Percentiles rank a stretch among this genome's conserved stretches.
Evolutionary conservation across 2,329 filamentous ascomycete species (phyloP).

Genomic region (Blastomyces parvus): DNA sequence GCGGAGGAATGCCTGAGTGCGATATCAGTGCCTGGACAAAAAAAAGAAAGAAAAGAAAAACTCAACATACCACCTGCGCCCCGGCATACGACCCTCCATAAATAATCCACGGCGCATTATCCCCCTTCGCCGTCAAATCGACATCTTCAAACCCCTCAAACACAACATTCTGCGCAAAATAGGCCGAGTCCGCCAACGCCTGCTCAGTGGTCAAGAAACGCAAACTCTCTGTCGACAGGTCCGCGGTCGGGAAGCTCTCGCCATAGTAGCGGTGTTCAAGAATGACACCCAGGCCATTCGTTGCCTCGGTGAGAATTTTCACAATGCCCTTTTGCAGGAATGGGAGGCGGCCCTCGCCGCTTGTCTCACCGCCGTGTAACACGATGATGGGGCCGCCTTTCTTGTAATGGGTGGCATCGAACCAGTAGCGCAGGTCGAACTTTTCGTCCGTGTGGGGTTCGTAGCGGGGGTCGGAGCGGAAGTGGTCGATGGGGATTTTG

Average conservation of each 20-base stretch:
- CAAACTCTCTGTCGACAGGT: constrained; percentile 60
- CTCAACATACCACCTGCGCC: constrained; percentile 47
- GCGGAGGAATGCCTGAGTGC: constrained; percentile 54
- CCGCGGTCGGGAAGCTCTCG: constrained; percentile 56
- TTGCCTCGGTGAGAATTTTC: constrained; percentile 58
- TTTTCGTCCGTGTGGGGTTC: constrained; percentile 61
- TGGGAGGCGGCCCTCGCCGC: constrained; percentile 50
- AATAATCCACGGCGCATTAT: constrained; percentile 59
- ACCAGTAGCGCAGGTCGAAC: constrained; percentile 72
- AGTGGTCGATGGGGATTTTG: constrained; percentile 62
- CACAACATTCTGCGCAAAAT: constrained; percentile 64
- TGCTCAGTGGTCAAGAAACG: constrained; percentile 79
- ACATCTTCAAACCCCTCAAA: constrained; percentile 60
- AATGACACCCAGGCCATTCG: constrained; percentile 65
- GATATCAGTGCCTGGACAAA: background rate
- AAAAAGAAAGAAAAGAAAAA: background rate
- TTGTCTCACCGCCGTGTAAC: constrained; percentile 62
- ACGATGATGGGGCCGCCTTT: constrained; percentile 73
- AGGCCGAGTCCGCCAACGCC: constrained; percentile 68
- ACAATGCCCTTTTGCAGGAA: constrained; percentile 72
- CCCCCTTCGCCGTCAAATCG: constrained; percentile 51
- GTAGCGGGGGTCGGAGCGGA: constrained; percentile 69
- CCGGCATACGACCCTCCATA: constrained; percentile 83
- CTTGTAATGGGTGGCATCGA: constrained; percentile 66
- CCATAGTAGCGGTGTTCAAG: constrained; percentile 87